Percentiles rank a stretch among this genome's conserved stretches.
Conservation (phyloP, 805 yeast genomes). For the Candida takata region DNA sequence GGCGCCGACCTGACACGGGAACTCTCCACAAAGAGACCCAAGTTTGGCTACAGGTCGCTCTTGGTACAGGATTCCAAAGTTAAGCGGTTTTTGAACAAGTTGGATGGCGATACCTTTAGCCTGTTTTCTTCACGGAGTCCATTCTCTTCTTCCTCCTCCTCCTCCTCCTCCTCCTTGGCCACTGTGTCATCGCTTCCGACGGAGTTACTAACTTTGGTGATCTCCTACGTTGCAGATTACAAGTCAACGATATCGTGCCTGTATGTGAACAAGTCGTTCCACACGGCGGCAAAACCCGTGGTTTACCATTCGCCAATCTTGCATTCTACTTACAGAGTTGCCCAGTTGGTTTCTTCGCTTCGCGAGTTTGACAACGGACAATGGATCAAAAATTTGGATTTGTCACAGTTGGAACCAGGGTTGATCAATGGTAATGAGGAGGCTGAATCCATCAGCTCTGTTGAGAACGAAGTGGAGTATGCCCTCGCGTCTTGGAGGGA, state of each 20-base stretch:
- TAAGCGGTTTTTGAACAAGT: constrained; percentile 23
- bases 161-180: constrained; percentile 6
- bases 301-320: constrained; percentile 51
- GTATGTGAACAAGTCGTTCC: constrained; percentile 44
- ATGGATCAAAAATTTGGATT: constrained; percentile 49
- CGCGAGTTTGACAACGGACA: constrained; percentile 49
- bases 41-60: constrained; percentile 18
- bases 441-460: constrained; percentile 6
- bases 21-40: constrained; percentile 5
- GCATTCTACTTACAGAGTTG: constrained; percentile 69
- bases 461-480: constrained; percentile 17
- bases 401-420: constrained; percentile 43
- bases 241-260: constrained; percentile 37
- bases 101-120: constrained; percentile 26
- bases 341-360: constrained; percentile 70
- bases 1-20: not conserved
- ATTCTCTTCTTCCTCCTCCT: no score
- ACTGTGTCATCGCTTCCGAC: constrained; percentile 26
- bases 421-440: constrained; percentile 19
- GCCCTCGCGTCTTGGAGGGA: constrained; percentile 86
- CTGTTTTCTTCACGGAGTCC: constrained; percentile 24
- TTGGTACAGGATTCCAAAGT: constrained; percentile 16
- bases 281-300: constrained; percentile 43
- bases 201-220: constrained; percentile 25
- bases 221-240: constrained; percentile 29